Base-by-base conservation (phyloP, 768 basidiomycete species). In the Glaciozyma antarctica region DNA sequence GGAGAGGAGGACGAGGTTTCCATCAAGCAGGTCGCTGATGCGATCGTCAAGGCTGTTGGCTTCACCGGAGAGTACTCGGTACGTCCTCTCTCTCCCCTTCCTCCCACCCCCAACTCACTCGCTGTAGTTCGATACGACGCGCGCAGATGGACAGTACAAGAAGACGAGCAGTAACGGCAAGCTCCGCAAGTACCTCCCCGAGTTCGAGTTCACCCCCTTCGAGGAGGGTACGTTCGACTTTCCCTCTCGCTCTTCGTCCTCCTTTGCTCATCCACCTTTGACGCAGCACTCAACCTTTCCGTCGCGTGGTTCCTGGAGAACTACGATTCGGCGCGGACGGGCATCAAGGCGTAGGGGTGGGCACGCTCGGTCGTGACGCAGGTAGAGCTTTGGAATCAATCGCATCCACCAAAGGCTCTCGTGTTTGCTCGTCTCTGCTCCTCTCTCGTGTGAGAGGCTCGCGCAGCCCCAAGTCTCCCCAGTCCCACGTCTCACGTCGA, bases 111-210 rank as follows among this genome's bases (percentile, higher is more conserved):
- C 12, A 4, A 24, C 58, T 34, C 8, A 51, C 32, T 4, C 49
- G 26, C n/a, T 48, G 17, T 62, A 90, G 88, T 95, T 92, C 76
- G 90, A 95, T 77, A 83, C 85, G 43, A 80, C 83, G 30, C 83
- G 84, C 60, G 84, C 92, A 13, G 94, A 98, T 73, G 92, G 94
- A 2, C 93, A 97, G 77, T 93, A 86, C 82, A 86, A 92, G 71
- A 97, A 97, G 78, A 92, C 93, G 0, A 93, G 93, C 22, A 90
- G 90, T 45, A 98, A 98, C 78, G 84, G 82, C 73, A 94, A 93
- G 77, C 79, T 95, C 9, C 75, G 89, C 57, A 78, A 77, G n/a
- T 78, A 88, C 60, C 84, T 92, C 58, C 86, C 86, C 34, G 85
- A 80, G 6, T 95, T 93, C 79, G 73, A 86, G 77, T 97, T 97